phyloP scores from a whole-genome alignment of 106 monocot genomes.

The Agapanthus africanus region DNA sequence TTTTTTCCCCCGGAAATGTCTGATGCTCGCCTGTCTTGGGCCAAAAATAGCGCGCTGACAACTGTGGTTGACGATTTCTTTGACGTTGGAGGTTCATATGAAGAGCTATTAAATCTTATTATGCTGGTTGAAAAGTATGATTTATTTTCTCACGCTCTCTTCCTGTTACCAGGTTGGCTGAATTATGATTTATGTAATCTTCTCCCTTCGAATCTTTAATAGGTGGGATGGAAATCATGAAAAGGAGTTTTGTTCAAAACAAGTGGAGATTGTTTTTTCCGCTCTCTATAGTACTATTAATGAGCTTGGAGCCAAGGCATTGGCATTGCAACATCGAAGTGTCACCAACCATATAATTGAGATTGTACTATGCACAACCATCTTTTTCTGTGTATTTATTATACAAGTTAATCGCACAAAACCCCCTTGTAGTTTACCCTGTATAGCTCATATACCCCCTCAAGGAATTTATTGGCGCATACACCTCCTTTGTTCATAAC shows the following conservation, averaged over 20 bases:
- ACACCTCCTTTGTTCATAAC: no score
- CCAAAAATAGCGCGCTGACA: slow-evolving; percentile 67
- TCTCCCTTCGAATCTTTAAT: no score
- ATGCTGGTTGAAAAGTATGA: slow-evolving; percentile 55
- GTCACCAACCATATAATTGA: slow-evolving; percentile 56
- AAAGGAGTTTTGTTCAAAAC: slow-evolving; percentile 39
- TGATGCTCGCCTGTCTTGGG: slow-evolving; percentile 67
- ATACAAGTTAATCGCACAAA: no score
- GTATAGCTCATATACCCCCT: no score
- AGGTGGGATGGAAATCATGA: slow-evolving; percentile 43
- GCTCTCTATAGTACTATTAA: slow-evolving; percentile 54
- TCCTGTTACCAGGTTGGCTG: slow-evolving; percentile 29
- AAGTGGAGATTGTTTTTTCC: slow-evolving; percentile 62
- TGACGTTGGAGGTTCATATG: slow-evolving; percentile 72
- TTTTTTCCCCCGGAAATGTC: slow-evolving; percentile 43
- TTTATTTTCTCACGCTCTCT: slow-evolving; percentile 1
- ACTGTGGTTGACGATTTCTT: slow-evolving; percentile 97
- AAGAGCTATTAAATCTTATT: slow-evolving; percentile 55
- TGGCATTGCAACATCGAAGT: slow-evolving; percentile 37
- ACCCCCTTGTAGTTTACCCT: no score
- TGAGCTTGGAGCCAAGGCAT: slow-evolving; percentile 64
- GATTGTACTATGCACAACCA: slow-evolving; percentile 38
- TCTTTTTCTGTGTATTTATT: no score
- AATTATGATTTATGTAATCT: slow-evolving; percentile 25
- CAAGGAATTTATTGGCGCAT: no score